Evolutionary conservation across 1,139 yeast species (phyloP).

Genomic region (Saccharomyces hybrid): DNA sequence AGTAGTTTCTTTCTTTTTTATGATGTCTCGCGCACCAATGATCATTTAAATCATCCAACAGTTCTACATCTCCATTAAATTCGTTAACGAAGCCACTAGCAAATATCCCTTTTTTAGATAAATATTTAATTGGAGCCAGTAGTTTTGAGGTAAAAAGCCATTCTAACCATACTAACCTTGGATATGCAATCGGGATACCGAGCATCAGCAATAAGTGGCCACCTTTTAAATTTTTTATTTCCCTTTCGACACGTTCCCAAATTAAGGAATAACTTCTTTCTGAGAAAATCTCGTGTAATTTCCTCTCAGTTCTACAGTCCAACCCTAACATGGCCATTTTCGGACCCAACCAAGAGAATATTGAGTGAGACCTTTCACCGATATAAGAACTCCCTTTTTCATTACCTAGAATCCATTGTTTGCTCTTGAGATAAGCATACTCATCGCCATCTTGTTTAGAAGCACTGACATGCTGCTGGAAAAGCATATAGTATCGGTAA

Average conservation of each 20-base stretch:
- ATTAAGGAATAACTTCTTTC: slow-evolving; percentile 49
- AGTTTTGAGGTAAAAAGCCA: slow-evolving; percentile 54
- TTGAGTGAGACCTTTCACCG: slow-evolving; percentile 54
- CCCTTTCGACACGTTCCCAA: slow-evolving; percentile 53
- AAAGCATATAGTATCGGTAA: slow-evolving; percentile 77
- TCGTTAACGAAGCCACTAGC: slow-evolving; percentile 72
- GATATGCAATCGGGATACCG: slow-evolving; percentile 93
- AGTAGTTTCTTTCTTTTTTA: slow-evolving; percentile 63
- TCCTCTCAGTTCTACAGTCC: slow-evolving; percentile 90
- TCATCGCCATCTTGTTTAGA: slow-evolving; percentile 31
- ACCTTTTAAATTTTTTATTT: slow-evolving; percentile 43
- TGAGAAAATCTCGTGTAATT: slow-evolving; percentile 49
- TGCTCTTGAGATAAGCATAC: slow-evolving; percentile 36
- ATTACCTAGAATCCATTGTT: slow-evolving; percentile 51
- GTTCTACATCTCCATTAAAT: slow-evolving; percentile 85
- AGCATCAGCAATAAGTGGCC: slow-evolving; percentile 75
- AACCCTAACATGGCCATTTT: slow-evolving; percentile 66
- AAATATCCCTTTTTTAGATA: slow-evolving; percentile 64
- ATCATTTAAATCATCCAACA: slow-evolving; percentile 86
- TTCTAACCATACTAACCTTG: slow-evolving; percentile 87
- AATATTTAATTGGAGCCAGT: slow-evolving; percentile 55
- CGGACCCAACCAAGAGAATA: slow-evolving; percentile 66
- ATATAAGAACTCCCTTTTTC: slow-evolving; percentile 55
- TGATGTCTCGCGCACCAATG: slow-evolving; percentile 94
- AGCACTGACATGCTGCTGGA: slow-evolving; percentile 76